Evolutionary conservation across 306 rosid species (phyloP), one percentile per base, ranked within the genome.

Genomic region (Inga laurina): DNA sequence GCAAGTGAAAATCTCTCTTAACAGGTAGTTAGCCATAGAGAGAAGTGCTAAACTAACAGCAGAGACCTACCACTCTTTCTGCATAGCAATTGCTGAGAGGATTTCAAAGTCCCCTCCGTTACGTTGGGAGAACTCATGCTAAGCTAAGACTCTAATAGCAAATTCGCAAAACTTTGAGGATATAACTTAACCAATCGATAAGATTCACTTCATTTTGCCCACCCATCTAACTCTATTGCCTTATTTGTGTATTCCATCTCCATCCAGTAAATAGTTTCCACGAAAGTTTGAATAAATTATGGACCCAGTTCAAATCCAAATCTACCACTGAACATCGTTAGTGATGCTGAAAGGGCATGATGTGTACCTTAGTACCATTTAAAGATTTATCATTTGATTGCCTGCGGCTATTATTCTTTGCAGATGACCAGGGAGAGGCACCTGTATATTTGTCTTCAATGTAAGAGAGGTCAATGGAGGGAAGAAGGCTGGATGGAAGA

Each of bases 311-410:
- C 84, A 71, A 66, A 22, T 75, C 78, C 73, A 80, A 65, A 66
- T 19, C 1, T 19, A 43, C 41, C 80, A 82, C 39, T 68, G 34
- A 7, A 76, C n/a, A 24, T 35, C 83, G 49, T 68, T 77, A 72
- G 74, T 51, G 72, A 78, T 35, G 67, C 79, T 41, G 69, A 66
- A 46, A 66, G 32, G 49, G 59, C 52, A 77, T 71, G 68, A 75
- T 54, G 43, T 43, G 62, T 85, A 97, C 99, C 99, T 91, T 89
- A 12, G 97, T 86, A 70, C 82, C 91, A 87, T 93, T 92, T 79
- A 74, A 76, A 34, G 79, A 90, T 81, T 44, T 90, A 68, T 86
- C 46, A 72, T 83, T 86, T 83, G 89, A 81, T 62, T 90, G 72
- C 87, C 71, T 65, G 71, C 21, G 68, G 72, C 85, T 82, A 39